Conservation (phyloP, 1,139 yeast species). For the Pichia sorboxylosa region DNA sequence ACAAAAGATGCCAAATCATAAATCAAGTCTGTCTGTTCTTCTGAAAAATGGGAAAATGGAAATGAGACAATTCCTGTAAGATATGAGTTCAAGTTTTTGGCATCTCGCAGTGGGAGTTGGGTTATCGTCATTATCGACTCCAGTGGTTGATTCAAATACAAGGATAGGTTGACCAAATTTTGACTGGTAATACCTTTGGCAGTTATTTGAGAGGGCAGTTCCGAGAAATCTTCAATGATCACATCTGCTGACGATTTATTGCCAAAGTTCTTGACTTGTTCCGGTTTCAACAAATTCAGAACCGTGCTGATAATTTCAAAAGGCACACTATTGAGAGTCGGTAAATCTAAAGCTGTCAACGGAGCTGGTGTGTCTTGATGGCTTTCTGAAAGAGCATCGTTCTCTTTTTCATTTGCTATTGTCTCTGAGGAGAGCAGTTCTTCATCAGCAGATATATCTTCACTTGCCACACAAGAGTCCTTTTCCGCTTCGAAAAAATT, state of each 20-base stretch:
- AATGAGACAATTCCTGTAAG: slow-evolving; percentile 54
- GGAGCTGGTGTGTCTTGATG: neutral
- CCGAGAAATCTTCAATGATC: neutral
- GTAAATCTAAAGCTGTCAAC: slow-evolving; percentile 45
- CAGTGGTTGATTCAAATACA: slow-evolving; percentile 1
- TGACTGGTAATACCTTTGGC: neutral
- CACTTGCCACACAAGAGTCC: too few relatives aligned
- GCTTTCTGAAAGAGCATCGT: neutral
- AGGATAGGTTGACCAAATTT: slow-evolving; percentile 1
- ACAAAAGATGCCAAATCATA: slow-evolving; percentile 48
- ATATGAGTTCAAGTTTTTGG: slow-evolving; percentile 38
- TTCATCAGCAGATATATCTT: too few relatives aligned
- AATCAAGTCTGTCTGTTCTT: slow-evolving; percentile 31
- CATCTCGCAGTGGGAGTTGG: slow-evolving; percentile 5
- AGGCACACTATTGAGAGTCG: slow-evolving; percentile 43
- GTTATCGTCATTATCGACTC: slow-evolving; percentile 5
- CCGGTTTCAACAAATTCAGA: slow-evolving; percentile 40
- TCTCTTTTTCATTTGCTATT: neutral
- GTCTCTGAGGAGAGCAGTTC: too few relatives aligned
- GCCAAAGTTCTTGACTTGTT: slow-evolving; percentile 44
- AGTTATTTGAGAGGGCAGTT: slow-evolving; percentile 1
- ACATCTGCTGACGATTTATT: slow-evolving; percentile 6
- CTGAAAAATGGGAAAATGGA: slow-evolving; percentile 39
- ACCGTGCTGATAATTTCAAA: slow-evolving; percentile 33
- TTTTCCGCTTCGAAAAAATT: too few relatives aligned